Evolutionary conservation across 148 eudicot genomes (phyloP).

Genomic region (Tetragonia tetragonoides): DNA sequence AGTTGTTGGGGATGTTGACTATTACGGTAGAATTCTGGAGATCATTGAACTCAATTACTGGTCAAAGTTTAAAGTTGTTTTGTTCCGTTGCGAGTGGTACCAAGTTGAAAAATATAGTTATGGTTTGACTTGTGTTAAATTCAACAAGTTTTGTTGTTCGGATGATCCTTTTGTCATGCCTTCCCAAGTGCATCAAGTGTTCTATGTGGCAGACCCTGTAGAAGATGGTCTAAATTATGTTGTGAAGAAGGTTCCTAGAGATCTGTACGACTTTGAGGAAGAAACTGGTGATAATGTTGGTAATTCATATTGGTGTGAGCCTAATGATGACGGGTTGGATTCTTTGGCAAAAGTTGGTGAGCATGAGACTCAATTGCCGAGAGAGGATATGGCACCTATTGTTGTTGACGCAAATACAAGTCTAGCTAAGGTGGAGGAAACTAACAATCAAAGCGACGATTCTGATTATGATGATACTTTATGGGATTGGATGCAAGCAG

Average conservation of each 20-base stretch:
- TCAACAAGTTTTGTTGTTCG: background rate
- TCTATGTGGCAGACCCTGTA: background rate
- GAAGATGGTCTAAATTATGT: background rate
- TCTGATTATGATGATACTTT: no score
- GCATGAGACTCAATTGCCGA: background rate
- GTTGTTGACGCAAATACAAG: background rate
- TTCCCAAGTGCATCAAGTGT: constrained; percentile 7
- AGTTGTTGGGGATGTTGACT: constrained; percentile 3
- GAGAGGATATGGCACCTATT: background rate
- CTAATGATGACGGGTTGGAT: background rate
- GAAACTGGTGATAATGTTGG: background rate
- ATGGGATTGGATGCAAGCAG: no score
- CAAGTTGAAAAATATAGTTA: background rate
- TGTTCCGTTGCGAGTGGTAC: constrained; percentile 15
- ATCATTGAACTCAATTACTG: constrained; percentile 25
- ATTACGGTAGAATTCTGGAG: constrained; percentile 9
- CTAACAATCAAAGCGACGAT: no score
- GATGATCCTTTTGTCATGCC: constrained; percentile 15
- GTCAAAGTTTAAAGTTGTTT: constrained; percentile 1
- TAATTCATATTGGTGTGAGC: background rate
- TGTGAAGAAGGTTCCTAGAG: constrained; percentile 7
- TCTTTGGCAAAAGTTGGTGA: background rate
- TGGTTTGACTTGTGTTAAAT: background rate
- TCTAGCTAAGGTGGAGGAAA: background rate
- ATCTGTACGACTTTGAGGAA: constrained; percentile 6